phyloP scores from a whole-genome alignment of 208 protist species.

The Leishmania amazonensis region DNA sequence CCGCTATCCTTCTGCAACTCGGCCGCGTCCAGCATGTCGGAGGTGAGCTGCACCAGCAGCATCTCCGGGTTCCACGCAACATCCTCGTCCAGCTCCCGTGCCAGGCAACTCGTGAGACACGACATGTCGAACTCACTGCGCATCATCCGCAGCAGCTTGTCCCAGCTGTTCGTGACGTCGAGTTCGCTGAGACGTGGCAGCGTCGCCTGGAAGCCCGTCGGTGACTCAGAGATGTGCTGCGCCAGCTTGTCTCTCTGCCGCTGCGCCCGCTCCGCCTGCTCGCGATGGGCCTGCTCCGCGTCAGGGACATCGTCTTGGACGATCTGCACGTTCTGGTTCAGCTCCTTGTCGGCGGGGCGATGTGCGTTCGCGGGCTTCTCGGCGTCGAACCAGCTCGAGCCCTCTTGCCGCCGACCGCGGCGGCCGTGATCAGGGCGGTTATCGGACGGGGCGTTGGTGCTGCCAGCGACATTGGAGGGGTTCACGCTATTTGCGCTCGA shows the following conservation, averaged over 20 bases:
- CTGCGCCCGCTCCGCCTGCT: constrained; percentile 31
- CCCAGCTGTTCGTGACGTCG: constrained; percentile 70
- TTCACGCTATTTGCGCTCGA: neutral
- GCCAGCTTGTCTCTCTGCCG: constrained; percentile 60
- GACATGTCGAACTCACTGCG: constrained; percentile 83
- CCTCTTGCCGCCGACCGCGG: constrained; percentile 10
- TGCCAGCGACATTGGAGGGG: neutral
- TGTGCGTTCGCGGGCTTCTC: constrained; percentile 16
- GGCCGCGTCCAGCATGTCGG: constrained; percentile 78
- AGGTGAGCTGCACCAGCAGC: constrained; percentile 90
- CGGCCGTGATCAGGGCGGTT: constrained; percentile 1
- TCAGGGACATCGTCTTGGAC: constrained; percentile 62
- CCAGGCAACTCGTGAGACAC: constrained; percentile 76
- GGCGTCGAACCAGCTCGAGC: constrained; percentile 17
- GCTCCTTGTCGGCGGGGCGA: constrained; percentile 34
- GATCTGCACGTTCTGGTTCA: constrained; percentile 41
- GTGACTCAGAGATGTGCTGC: constrained; percentile 61
- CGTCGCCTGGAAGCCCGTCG: constrained; percentile 63
- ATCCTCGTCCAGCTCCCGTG: constrained; percentile 86
- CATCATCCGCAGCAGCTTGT: constrained; percentile 64
- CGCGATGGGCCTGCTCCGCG: constrained; percentile 22
- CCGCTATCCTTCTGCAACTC: constrained; percentile 43
- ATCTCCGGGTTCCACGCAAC: constrained; percentile 88
- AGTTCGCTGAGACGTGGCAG: constrained; percentile 82
- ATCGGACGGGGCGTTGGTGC: neutral